Base-by-base conservation (phyloP, 2,329 filamentous ascomycete species). In the Colletotrichum theobromicola region DNA sequence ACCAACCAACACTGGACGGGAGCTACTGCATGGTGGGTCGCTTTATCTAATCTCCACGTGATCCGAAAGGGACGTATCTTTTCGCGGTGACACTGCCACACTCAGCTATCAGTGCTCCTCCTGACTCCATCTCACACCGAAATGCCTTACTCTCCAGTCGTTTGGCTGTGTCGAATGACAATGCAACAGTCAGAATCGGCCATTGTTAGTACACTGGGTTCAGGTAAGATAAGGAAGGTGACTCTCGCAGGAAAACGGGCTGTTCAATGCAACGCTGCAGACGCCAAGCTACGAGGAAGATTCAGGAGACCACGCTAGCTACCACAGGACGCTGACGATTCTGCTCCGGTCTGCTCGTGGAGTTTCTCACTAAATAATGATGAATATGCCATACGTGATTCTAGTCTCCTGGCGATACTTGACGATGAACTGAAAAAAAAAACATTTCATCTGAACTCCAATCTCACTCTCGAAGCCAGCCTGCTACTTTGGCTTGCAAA, bases 31-130 rank as follows among this genome's bases (percentile, higher is more conserved):
- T 10, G 18, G 34, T 67, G 64, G 64, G 24, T 58, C 64, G 13
- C 7, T 3, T 55, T 58, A 67, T 67, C 64, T 67, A 58, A 67
- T 67, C 64, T 16, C 24, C 64, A 67, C 64, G 64, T 67, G 64
- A 67, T 8, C 2, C 12, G 2, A 26, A 18, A 4, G 32, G 60
- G 16, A 62, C 34, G 21, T 26, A 62, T 21, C 21, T 21, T 42
- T 16, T 5, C n/a, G 42, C n/a, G n/a, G n/a, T n/a, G n/a, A n/a
- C n/a, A n/a, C n/a, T n/a, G n/a, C n/a, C n/a, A n/a, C n/a, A n/a
- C n/a, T n/a, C n/a, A n/a, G n/a, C n/a, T n/a, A n/a, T n/a, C n/a
- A n/a, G n/a, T n/a, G n/a, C n/a, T n/a, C n/a, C n/a, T n/a, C n/a
- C n/a, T n/a, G n/a, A n/a, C n/a, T n/a, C n/a, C n/a, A n/a, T n/a